Evolutionary conservation across 2,329 filamentous ascomycete genomes (phyloP), one percentile per base, ranked within the genome.

Genomic region (Stagonosporopsis vannaccii): DNA sequence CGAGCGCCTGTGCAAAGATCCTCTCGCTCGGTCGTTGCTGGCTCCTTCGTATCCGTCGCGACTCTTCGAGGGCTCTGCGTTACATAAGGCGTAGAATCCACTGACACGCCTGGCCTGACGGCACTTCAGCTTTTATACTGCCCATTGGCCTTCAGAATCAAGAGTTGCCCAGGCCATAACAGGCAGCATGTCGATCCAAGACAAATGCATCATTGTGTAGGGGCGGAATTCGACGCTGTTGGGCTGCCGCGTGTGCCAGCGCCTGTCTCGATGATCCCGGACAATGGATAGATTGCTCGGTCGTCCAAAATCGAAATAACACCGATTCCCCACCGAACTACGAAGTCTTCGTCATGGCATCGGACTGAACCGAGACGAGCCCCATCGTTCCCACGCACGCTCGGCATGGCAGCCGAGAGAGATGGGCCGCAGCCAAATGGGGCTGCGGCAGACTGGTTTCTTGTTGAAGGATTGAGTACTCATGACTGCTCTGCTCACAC

Each of bases 261-360:
- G 15, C 11, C 33, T 19, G 33, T 37, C 19, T 11, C 11, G 35
- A 11, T 20, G 17, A 4, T 36, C 9, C 35, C n/a, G 9, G 35
- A 36, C n/a, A 9, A 4, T 19, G 13, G 7, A 25, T 40, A 7
- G n/a, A 37, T 25, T 25, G 13, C 22, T 44, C 44, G 26, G 46
- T 39, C 15, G 39, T 15, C 23, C 23, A 17, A 9, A 13, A 28
- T 41, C 15, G 46, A 36, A 48, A 46, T 35, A 41, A 20, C 6
- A 42, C 41, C 47, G 26, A 22, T 46, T 37, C 47, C 47, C 47
- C 42, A 56, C 53, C 41, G 37, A 51, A 42, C 41, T 15, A 42
- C 30, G 46, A 42, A 42, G 22, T 15, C n/a, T 46, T 22, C 23
- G 36, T 22, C 13, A 50, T 33, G 22, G 51, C 43, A 45, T 40